Evolutionary conservation across 2,329 filamentous ascomycete genomes (phyloP).

Genomic region (Microcyclospora pomicola): DNA sequence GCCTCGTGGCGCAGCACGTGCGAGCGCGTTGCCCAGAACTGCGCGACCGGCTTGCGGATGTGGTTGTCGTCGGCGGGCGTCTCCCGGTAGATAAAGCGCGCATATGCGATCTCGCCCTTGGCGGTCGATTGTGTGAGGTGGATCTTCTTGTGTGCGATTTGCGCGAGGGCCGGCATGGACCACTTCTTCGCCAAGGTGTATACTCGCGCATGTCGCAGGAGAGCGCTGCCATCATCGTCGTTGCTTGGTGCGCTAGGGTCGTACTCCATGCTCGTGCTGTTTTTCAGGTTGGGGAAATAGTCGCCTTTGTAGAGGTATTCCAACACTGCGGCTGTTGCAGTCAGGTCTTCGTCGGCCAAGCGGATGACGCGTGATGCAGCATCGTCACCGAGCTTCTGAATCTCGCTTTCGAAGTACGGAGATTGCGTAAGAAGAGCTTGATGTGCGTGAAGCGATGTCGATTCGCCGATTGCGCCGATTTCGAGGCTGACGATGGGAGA

Average conservation of each 20-base stretch:
- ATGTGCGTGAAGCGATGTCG: slow-evolving; percentile 61
- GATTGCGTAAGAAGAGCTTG: slow-evolving; percentile 62
- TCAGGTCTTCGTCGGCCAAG: slow-evolving; percentile 53
- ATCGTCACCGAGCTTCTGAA: slow-evolving; percentile 45
- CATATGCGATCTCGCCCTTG: slow-evolving; percentile 81
- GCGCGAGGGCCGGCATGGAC: slow-evolving; percentile 50
- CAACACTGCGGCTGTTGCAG: slow-evolving; percentile 64
- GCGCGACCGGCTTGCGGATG: slow-evolving; percentile 72
- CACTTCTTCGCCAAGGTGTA: slow-evolving; percentile 82
- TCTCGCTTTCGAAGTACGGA: slow-evolving; percentile 56
- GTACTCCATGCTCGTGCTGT: slow-evolving; percentile 50
- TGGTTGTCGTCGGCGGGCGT: slow-evolving; percentile 54
- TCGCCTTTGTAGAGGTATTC: slow-evolving; percentile 76
- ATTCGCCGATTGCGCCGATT: slow-evolving; percentile 38
- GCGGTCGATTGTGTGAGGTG: slow-evolving; percentile 81
- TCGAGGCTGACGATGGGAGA: slow-evolving; percentile 35
- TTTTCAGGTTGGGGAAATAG: slow-evolving; percentile 60
- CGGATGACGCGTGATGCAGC: slow-evolving; percentile 47
- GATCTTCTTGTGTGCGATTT: slow-evolving; percentile 74
- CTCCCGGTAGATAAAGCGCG: slow-evolving; percentile 75
- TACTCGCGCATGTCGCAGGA: slow-evolving; percentile 77
- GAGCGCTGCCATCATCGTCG: slow-evolving; percentile 67
- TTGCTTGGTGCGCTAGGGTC: slow-evolving; percentile 51
- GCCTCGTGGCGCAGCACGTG: slow-evolving; percentile 76
- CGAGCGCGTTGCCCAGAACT: slow-evolving; percentile 72